Conservation (phyloP, 2,329 filamentous ascomycete genomes). For the Aspergillus sojae region DNA sequence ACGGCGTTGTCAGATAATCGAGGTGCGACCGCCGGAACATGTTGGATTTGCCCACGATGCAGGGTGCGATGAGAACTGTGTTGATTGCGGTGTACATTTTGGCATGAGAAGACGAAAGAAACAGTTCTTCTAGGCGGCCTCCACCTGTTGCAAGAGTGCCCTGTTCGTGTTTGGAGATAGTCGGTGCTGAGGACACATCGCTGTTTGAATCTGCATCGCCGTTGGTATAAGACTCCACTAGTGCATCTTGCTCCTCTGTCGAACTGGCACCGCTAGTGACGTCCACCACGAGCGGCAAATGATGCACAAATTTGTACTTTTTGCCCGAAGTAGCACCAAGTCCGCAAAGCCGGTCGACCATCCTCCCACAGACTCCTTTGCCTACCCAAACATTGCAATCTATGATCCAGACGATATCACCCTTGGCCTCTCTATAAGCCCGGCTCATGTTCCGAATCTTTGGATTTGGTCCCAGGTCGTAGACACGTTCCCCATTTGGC, state of each 20-base stretch:
- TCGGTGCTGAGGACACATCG: not conserved
- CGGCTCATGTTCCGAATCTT: constrained; percentile 97
- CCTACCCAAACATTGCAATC: constrained; percentile 97
- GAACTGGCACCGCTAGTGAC: constrained; percentile 43
- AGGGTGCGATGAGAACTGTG: constrained; percentile 84
- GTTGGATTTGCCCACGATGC: constrained; percentile 94
- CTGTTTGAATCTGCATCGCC: constrained; percentile 10
- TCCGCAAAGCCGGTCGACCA: constrained; percentile 86
- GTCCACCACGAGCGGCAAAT: constrained; percentile 88
- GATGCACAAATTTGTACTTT: constrained; percentile 88
- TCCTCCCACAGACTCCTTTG: constrained; percentile 75
- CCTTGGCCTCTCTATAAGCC: constrained; percentile 83
- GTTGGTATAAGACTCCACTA: constrained; percentile 26
- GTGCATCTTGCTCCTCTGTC: constrained; percentile 28
- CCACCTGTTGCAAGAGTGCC: constrained; percentile 58
- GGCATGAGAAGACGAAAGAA: constrained; percentile 89
- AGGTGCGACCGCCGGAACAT: constrained; percentile 97
- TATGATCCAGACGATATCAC: constrained; percentile 89
- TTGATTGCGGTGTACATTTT: constrained; percentile 99
- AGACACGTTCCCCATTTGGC: constrained; percentile 49
- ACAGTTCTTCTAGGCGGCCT: constrained; percentile 88
- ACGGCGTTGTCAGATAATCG: constrained; percentile 67
- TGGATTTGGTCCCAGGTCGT: constrained; percentile 86
- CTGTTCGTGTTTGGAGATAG: constrained; percentile 19
- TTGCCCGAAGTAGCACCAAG: constrained; percentile 50